Conservation (phyloP, 2,329 filamentous ascomycete genomes). For the Xylariomycetidae sp. region DNA sequence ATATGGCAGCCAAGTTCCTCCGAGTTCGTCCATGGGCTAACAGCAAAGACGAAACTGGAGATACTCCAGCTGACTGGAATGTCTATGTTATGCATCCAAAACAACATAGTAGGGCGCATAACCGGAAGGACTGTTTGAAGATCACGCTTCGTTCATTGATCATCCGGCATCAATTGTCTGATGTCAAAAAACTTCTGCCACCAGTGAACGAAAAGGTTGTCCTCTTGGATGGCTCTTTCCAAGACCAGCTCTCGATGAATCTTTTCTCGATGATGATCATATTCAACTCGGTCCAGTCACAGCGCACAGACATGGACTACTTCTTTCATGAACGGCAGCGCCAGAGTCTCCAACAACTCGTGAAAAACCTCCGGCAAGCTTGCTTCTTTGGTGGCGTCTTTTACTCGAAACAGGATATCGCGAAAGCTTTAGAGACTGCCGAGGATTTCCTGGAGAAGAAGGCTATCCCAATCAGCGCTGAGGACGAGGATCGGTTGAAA, state of each 20-base stretch:
- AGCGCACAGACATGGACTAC: slow-evolving; percentile 78
- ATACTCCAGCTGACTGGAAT: slow-evolving; percentile 63
- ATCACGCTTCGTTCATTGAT: slow-evolving; percentile 74
- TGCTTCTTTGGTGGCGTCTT: slow-evolving; percentile 83
- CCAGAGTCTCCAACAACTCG: slow-evolving; percentile 61
- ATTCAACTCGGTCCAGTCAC: slow-evolving; percentile 83
- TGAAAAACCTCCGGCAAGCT: slow-evolving; percentile 75
- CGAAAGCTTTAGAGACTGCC: slow-evolving; percentile 60
- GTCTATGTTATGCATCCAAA: slow-evolving; percentile 63
- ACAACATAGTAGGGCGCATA: slow-evolving; percentile 46
- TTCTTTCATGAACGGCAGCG: slow-evolving; percentile 77
- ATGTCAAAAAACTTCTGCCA: slow-evolving; percentile 67
- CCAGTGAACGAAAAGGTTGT: slow-evolving; percentile 67
- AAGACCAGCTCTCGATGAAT: slow-evolving; percentile 79
- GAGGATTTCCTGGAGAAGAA: slow-evolving; percentile 62
- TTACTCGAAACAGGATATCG: slow-evolving; percentile 60
- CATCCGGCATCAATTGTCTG: slow-evolving; percentile 70
- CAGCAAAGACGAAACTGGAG: slow-evolving; percentile 45
- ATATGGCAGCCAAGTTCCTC: slow-evolving; percentile 66
- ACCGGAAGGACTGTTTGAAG: slow-evolving; percentile 58
- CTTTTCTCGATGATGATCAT: slow-evolving; percentile 80
- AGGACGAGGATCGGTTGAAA: slow-evolving; percentile 57
- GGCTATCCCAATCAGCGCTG: slow-evolving; percentile 50
- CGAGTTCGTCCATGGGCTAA: slow-evolving; percentile 77
- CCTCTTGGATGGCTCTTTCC: slow-evolving; percentile 73